phyloP scores from a whole-genome alignment of 2,329 filamentous ascomycete genomes.

The Phaeophleospora eucalypticola region DNA sequence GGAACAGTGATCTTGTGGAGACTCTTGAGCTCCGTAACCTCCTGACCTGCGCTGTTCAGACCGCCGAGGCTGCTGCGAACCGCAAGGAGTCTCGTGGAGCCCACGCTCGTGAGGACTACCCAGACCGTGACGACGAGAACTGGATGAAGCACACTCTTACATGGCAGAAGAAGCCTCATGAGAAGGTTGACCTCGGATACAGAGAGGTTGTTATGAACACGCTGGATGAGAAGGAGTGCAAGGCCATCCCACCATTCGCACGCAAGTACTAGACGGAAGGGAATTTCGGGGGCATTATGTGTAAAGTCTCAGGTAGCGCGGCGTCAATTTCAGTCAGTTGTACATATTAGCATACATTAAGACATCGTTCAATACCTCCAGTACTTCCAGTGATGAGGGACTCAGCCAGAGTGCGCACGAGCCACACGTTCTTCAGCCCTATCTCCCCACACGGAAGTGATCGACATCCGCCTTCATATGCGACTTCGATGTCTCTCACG shows the following conservation, averaged over 20 bases:
- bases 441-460: background rate
- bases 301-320: slow-evolving; percentile 17
- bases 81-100: slow-evolving; percentile 97
- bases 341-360: slow-evolving; percentile 14
- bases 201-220: slow-evolving; percentile 76
- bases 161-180: slow-evolving; percentile 91
- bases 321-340: slow-evolving; percentile 12
- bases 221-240: slow-evolving; percentile 93
- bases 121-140: slow-evolving; percentile 88
- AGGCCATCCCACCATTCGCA: slow-evolving; percentile 94
- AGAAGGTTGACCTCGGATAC: slow-evolving; percentile 81
- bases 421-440: background rate
- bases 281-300: slow-evolving; percentile 4
- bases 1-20: slow-evolving; percentile 97
- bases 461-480: too few relatives aligned
- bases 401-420: background rate
- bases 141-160: slow-evolving; percentile 99
- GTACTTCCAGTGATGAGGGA: background rate
- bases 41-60: slow-evolving; percentile 94
- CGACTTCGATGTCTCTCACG: too few relatives aligned
- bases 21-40: slow-evolving; percentile 93
- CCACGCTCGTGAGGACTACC: slow-evolving; percentile 94
- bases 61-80: slow-evolving; percentile 82
- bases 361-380: background rate
- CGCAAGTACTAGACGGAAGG: slow-evolving; percentile 65